Evolutionary conservation across 805 yeast genomes (phyloP), one percentile per base, ranked within the genome.

Genomic region (Candida dendrica): DNA sequence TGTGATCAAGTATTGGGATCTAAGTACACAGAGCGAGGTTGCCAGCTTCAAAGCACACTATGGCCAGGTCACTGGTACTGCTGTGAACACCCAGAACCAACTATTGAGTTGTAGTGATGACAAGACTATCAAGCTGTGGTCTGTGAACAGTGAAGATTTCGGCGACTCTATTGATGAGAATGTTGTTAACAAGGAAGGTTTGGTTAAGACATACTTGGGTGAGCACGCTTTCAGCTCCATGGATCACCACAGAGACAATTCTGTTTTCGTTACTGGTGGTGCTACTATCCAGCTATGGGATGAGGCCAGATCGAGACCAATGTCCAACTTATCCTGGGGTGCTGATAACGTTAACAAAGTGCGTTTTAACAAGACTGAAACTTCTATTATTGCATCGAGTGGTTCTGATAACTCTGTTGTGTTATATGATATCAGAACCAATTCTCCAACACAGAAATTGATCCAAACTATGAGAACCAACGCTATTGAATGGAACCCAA

Each of bases 271-370:
- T 5, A 90, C 98, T 6, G 98, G 96, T 29, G 97, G 98, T 47
- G 85, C 87, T 0, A 69, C 74, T 15, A 84, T 95, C 42, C 88
- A 90, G 57, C 63, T 95, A n/a, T 93, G 99, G 99, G 95, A 93
- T 61, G 68, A 79, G 41, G 74, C 75, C 49, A 74, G 98, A 53
- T 77, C 87, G 22, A 79, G 84, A 53, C 89, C 95, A 22, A 61
- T 84, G 3, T 71, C 87, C 6, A 75, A 87, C 51, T 66, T 93
- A 39, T 77, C 95, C 2, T 93, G 99, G 99, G 98, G 98, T 39
- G 95, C 95, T 9, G 98, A 93, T 60, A 89, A 89, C 57, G 72
- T 91, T 41, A 79, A 72, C 42, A 72, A 81, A 6, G 96, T 91
- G 30, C 78, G 79, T 56, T 93, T 91, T 65, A 93, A 93, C 62